Percentiles rank a stretch among this genome's conserved stretches.
Evolutionary conservation across 2,329 filamentous ascomycete genomes (phyloP).

Genomic region (Diplodia sapinea): DNA sequence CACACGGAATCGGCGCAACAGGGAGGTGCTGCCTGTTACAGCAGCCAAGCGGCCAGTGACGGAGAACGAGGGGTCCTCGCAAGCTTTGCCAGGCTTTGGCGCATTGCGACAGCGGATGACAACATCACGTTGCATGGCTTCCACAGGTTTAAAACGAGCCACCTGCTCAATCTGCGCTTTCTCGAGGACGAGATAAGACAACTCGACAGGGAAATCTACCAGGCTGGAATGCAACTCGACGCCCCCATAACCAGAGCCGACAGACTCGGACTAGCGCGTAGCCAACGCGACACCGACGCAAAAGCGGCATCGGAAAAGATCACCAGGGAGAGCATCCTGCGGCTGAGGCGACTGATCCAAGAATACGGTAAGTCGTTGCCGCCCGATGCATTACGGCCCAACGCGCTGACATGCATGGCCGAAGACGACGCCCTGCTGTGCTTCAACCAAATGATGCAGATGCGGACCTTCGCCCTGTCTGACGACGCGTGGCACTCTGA

Average conservation of each 20-base stretch:
- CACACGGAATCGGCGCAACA: too few relatives aligned
- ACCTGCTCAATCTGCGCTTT: not conserved
- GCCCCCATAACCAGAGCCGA: not conserved
- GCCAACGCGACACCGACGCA: not conserved
- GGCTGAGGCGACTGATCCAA: not conserved
- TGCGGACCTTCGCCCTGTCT: not conserved
- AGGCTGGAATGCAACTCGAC: not conserved
- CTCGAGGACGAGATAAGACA: not conserved
- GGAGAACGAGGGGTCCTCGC: not conserved
- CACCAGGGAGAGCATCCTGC: not conserved
- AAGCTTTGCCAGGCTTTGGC: not conserved
- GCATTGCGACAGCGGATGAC: not conserved
- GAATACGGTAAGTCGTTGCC: not conserved
- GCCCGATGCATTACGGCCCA: not conserved
- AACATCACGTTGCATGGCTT: not conserved
- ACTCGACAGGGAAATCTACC: not conserved
- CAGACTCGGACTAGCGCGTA: not conserved
- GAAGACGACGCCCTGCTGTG: not conserved
- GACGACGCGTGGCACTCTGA: not conserved
- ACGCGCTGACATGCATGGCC: not conserved
- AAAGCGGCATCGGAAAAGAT: not conserved
- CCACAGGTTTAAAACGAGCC: not conserved
- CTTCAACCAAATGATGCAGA: not conserved
- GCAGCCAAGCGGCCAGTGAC: too few relatives aligned
- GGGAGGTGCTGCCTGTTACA: too few relatives aligned